Evolutionary conservation across 805 yeast genomes (phyloP).

Genomic region (Lachancea dasiensis): DNA sequence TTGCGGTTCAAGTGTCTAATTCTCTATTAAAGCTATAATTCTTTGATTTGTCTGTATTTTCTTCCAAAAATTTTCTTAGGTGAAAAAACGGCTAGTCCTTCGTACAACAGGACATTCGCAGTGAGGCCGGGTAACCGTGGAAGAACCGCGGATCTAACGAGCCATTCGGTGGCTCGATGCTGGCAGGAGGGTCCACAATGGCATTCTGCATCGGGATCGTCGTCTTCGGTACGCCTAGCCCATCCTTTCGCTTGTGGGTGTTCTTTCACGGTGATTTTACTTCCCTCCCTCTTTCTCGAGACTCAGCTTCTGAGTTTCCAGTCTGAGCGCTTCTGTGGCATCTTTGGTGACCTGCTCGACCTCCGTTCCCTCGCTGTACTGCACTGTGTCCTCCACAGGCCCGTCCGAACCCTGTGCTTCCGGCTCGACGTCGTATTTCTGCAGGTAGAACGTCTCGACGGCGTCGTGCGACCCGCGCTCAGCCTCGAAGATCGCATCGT

Average conservation of each 20-base stretch:
- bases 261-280: neutral
- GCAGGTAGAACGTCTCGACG: slow-evolving; percentile 70
- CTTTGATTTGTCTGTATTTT: too few relatives aligned
- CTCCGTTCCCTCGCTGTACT: slow-evolving; percentile 46
- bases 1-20: too few relatives aligned
- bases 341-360: slow-evolving; percentile 45
- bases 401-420: slow-evolving; percentile 42
- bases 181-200: neutral
- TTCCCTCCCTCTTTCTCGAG: neutral
- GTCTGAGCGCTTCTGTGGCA: slow-evolving; percentile 36
- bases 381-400: slow-evolving; percentile 39
- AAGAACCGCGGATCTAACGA: too few relatives aligned
- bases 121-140: neutral
- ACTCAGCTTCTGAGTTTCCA: slow-evolving; percentile 26
- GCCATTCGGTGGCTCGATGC: too few relatives aligned
- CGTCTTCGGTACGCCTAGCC: too few relatives aligned
- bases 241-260: neutral
- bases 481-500: slow-evolving; percentile 86
- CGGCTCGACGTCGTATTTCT: slow-evolving; percentile 63
- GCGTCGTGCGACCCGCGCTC: slow-evolving; percentile 70
- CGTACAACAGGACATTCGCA: too few relatives aligned
- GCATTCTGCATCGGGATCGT: too few relatives aligned
- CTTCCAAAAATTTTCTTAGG: slow-evolving; percentile 4
- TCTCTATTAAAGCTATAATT: too few relatives aligned
- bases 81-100: too few relatives aligned